Percentiles rank a stretch among this genome's conserved stretches.
These are phyloP conservation scores for Penicillium daleae DNA, from an alignment of 495 filamentous ascomycete species.

Conservation along the genomic window DNA sequence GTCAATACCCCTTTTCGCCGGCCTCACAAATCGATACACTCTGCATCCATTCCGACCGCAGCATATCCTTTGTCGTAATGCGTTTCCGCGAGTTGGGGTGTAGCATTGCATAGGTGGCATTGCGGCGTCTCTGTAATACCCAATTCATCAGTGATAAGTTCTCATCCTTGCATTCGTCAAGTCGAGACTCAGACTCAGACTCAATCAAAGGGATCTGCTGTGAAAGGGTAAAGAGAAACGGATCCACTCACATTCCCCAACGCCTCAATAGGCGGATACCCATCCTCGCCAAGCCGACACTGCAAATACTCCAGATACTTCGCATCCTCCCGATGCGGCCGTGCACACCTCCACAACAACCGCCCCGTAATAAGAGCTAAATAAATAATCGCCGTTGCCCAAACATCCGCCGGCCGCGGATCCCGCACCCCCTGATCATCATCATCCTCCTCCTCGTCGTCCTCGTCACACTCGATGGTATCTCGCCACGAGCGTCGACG, in stretches of 20 bases:
- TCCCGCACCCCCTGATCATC: slow-evolving; percentile 67
- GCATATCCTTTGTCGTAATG: slow-evolving; percentile 20
- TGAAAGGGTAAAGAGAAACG: neutral
- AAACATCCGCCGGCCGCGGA: slow-evolving; percentile 87
- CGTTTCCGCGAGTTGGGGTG: slow-evolving; percentile 24
- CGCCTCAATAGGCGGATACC: slow-evolving; percentile 89
- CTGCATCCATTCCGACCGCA: slow-evolving; percentile 31
- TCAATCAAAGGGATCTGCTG: neutral
- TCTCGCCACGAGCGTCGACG: neutral
- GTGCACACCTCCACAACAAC: slow-evolving; percentile 85
- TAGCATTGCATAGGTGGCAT: slow-evolving; percentile 34
- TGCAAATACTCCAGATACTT: slow-evolving; percentile 86
- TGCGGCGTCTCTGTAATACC: slow-evolving; percentile 27
- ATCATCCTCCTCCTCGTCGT: slow-evolving; percentile 69
- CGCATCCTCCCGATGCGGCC: slow-evolving; percentile 79
- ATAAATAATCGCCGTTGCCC: slow-evolving; percentile 94
- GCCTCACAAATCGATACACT: slow-evolving; percentile 29
- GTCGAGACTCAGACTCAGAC: neutral
- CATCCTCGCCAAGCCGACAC: slow-evolving; percentile 77
- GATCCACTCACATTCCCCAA: slow-evolving; percentile 72
- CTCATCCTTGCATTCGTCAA: neutral
- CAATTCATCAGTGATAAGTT: neutral
- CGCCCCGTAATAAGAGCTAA: slow-evolving; percentile 93
- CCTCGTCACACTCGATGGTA: slow-evolving; percentile 49
- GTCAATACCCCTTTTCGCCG: slow-evolving; percentile 23